Base-by-base conservation (phyloP, 2,329 filamentous ascomycete genomes). In the Colletotrichum tropicicola region DNA sequence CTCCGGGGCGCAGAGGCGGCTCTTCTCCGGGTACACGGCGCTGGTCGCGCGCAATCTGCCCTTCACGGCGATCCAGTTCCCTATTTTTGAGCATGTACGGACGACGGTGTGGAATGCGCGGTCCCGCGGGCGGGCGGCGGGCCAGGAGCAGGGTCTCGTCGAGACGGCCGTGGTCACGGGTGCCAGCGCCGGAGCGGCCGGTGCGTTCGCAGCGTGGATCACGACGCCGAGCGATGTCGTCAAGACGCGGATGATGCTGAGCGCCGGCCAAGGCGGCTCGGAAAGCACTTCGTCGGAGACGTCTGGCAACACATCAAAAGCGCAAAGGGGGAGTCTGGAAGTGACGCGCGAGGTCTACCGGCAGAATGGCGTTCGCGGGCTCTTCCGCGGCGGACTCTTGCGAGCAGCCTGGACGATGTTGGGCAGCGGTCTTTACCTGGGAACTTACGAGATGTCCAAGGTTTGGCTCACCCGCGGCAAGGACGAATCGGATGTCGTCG, bases 191-290 rank as follows among this genome's bases (percentile, higher is more conserved):
- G 92, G 90, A 2, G 76, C 85, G 15, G 92, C 93, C 0, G 94
- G 94, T 0, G 87, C 88, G 6, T 76, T 95, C 8, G 90, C 93
- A 0, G 92, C 94, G 1, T 85, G 92, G 9, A 75, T 96, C n/a
- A 97, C 94, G 2, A 97, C 94, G 53, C 94, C 94, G 0, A 88
- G 94, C 59, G 94, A 97, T 76, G 93, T 97, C 9, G 87, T 97
- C 23, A 97, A 97, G 82, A 97, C 94, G 68, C 82, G 92, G 52
- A 91, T 97, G 78, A 97, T 97, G 94, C 82, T 97, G 25, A 83
- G 85, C 28, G 89, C 89, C 1, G 82, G 80, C 13, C 75, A 79
- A 21, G 74, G 69, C 17, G 52, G 59, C 45, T 37, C 59, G 59
- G 75, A 60, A 65, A 70, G n/a, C n/a, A n/a, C n/a, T n/a, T n/a